Evolutionary conservation across 2,329 filamentous ascomycete species (phyloP).

Genomic region (Trichoderma oligosporum): DNA sequence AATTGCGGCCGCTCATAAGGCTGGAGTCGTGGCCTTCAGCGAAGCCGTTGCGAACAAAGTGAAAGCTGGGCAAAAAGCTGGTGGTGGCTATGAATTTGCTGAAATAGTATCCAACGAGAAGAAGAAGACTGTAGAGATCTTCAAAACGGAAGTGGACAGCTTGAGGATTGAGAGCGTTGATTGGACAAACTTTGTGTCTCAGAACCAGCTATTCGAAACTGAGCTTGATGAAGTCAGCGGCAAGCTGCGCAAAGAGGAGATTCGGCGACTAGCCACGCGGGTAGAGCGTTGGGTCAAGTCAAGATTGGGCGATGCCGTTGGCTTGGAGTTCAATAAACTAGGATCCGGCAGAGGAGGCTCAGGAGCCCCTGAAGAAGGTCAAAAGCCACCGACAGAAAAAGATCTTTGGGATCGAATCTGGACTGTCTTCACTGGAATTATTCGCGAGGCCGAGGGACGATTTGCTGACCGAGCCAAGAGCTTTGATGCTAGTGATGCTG

Average conservation of each 20-base stretch:
- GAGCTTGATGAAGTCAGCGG: conserved; percentile 86
- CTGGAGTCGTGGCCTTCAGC: conserved; percentile 76
- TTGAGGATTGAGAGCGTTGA: conserved; percentile 72
- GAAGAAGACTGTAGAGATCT: conserved; percentile 67
- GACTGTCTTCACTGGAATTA: conserved; percentile 76
- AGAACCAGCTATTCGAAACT: conserved; percentile 76
- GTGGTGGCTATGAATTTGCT: conserved; percentile 87
- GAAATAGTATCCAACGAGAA: conserved; percentile 87
- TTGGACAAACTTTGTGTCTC: conserved; percentile 85
- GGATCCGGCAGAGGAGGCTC: conserved; percentile 81
- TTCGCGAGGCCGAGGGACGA: conserved; percentile 77
- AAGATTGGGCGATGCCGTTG: conserved; percentile 79
- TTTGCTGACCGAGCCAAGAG: conserved; percentile 87
- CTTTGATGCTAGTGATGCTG: conserved; percentile 86
- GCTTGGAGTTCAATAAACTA: conserved; percentile 92
- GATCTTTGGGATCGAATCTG: conserved; percentile 96
- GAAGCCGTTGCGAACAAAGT: conserved; percentile 83
- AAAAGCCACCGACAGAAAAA: conserved; percentile 70
- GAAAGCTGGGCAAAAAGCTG: conserved; percentile 89
- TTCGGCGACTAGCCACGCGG: conserved; percentile 84
- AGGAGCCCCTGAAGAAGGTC: conserved; percentile 73
- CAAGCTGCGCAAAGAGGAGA: conserved; percentile 86
- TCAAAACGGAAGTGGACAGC: conserved; percentile 70
- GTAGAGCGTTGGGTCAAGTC: conserved; percentile 93
- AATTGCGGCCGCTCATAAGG: conserved; percentile 82